Percentiles rank a stretch among this genome's conserved stretches.
Conservation (phyloP, 345 rosid species). For the Boechera retrofracta region DNA sequence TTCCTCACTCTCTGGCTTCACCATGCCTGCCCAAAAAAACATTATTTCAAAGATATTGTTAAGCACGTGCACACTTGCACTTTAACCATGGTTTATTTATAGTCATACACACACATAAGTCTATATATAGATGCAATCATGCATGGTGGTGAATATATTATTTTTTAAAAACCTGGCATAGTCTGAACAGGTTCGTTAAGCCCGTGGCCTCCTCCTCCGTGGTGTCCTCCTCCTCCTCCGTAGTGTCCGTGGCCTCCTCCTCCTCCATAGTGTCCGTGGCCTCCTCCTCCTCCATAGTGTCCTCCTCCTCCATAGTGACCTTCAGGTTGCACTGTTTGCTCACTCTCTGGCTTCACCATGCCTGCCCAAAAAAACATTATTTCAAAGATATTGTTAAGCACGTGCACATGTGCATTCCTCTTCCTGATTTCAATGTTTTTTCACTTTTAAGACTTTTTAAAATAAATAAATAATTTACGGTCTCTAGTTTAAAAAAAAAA, state of each 20-base stretch:
- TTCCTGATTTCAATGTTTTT: not conserved
- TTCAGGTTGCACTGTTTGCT: slow-evolving; percentile 27
- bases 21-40: not conserved
- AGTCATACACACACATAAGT: not conserved
- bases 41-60: not conserved
- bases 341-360: slow-evolving; percentile 3
- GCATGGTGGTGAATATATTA: not conserved
- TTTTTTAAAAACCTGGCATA: slow-evolving; percentile 23
- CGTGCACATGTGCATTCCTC: slow-evolving; percentile 4
- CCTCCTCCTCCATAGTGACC: not conserved
- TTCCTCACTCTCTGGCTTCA: slow-evolving; percentile 17
- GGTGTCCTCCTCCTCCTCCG: not conserved
- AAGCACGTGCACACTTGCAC: not conserved
- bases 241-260: no score
- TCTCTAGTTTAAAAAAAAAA: not conserved
- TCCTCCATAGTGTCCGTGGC: no score
- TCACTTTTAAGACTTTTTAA: not conserved
- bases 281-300: no score
- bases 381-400: not conserved
- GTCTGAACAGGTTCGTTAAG: slow-evolving; percentile 23
- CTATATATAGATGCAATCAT: not conserved
- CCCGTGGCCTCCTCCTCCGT: not conserved
- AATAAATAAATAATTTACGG: not conserved
- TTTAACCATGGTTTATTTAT: slow-evolving; percentile 11
- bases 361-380: no score